These are phyloP conservation scores for Fusarium sublunatum DNA, from an alignment of 2,329 filamentous ascomycete species.

Conservation along the genomic window DNA sequence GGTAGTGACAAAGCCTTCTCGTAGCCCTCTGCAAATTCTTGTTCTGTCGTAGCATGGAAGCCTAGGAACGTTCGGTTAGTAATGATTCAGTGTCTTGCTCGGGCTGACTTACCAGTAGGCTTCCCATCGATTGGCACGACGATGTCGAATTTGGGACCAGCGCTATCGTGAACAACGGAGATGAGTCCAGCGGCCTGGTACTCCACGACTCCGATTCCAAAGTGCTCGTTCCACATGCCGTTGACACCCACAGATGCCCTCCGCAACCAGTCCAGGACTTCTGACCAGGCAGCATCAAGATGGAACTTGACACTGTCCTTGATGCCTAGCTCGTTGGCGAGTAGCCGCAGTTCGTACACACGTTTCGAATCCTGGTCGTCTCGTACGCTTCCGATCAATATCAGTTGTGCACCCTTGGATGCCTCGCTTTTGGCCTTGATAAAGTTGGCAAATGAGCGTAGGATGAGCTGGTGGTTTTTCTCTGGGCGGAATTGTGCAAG, in stretches of 20 bases:
- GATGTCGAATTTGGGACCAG: slow-evolving; percentile 93
- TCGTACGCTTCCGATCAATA: slow-evolving; percentile 92
- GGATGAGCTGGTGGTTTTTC: slow-evolving; percentile 91
- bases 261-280: slow-evolving; percentile 82
- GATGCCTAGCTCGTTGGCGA: slow-evolving; percentile 87
- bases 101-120: slow-evolving; percentile 72
- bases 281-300: slow-evolving; percentile 88
- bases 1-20: slow-evolving; percentile 78
- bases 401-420: slow-evolving; percentile 70
- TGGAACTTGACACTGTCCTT: slow-evolving; percentile 88
- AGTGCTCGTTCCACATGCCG: slow-evolving; percentile 99
- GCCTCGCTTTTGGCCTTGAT: slow-evolving; percentile 65
- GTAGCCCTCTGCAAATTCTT: slow-evolving; percentile 85
- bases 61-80: slow-evolving; percentile 59
- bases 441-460: slow-evolving; percentile 86
- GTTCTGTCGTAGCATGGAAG: slow-evolving; percentile 82
- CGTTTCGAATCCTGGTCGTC: slow-evolving; percentile 82
- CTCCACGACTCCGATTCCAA: slow-evolving; percentile 97
- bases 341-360: slow-evolving; percentile 87
- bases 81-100: not conserved
- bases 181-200: slow-evolving; percentile 96
- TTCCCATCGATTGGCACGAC: slow-evolving; percentile 82
- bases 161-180: slow-evolving; percentile 91
- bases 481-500: slow-evolving; percentile 98
- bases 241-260: slow-evolving; percentile 89